Evolutionary conservation across 2,329 filamentous ascomycete species (phyloP), one percentile per base, ranked within the genome.

Genomic region (Aspergillus thermomutatus): DNA sequence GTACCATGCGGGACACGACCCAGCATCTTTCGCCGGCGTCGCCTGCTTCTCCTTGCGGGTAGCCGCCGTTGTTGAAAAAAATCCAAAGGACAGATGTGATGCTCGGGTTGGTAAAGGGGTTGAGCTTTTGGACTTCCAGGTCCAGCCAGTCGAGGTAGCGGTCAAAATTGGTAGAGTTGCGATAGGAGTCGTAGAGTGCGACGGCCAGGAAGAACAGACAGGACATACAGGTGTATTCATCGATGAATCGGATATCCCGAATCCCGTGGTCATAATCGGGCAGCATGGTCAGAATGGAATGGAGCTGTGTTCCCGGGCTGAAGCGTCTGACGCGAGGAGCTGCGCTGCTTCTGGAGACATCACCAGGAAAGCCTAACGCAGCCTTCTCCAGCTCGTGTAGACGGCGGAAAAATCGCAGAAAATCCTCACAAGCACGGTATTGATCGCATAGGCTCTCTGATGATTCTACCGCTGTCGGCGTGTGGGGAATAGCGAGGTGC

Each of bases 221-320:
- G 17, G 67, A 59, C 60, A 71, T 66, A 54, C 68, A 68, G 8
- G 66, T 64, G 50, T 70, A 70, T 60, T 70, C 69, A 52, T 71
- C 68, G 46, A 71, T 70, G 45, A 69, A 71, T 8, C 68, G 64
- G 41, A 71, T 61, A 53, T 69, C 69, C 14, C 66, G 64, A 46
- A 71, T 70, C 3, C 69, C 69, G 41, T 67, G 69, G 45, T 71
- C 67, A 37, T 71, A 69, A 27, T 70, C 67, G 1, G 68, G 67
- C 23, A 70, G 61, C 40, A 64, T 64, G 3, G 69, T 69, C 8
- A 71, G 58, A 6, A 68, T 64, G 14, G 62, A 58, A 58, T 69
- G 66, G 25, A 71, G 50, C n/a, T 57, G 62, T 7, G 67, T 67
- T 7, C 61, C 64, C 3, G 60, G 50, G 43, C 55, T 46, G 50